phyloP scores from a whole-genome alignment of 2,329 filamentous ascomycete genomes.

The Fusarium devonianum region DNA sequence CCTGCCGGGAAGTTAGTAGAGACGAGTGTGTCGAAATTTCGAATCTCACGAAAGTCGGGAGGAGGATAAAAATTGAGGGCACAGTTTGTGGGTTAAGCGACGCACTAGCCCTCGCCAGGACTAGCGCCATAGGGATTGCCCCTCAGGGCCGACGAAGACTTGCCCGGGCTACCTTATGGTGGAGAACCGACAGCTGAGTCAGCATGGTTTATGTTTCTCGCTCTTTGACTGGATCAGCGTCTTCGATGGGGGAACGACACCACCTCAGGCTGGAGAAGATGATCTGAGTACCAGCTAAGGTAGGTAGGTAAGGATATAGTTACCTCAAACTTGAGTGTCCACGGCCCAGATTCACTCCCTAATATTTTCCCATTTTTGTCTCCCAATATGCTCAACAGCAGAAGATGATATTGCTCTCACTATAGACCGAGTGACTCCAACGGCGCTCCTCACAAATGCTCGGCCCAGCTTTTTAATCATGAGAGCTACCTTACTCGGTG shows the following conservation, averaged over 20 bases:
- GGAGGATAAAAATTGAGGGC: conserved; percentile 48
- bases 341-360: too few species aligned
- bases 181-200: conserved; percentile 37
- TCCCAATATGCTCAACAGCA: too few species aligned
- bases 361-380: too few species aligned
- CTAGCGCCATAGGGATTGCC: conserved; percentile 43
- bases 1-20: conserved; percentile 50
- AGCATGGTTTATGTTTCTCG: conserved; percentile 17
- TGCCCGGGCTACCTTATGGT: too few species aligned
- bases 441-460: background rate
- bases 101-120: conserved; percentile 37
- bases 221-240: background rate
- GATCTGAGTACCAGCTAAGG: too few species aligned
- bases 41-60: conserved; percentile 41
- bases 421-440: too few species aligned
- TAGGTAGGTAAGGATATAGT: too few species aligned
- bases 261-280: background rate
- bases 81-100: conserved; percentile 51
- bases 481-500: background rate
- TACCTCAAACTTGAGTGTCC: too few species aligned
- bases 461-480: background rate
- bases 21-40: conserved; percentile 45
- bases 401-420: too few species aligned
- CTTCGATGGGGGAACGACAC: background rate
- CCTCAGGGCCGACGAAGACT: conserved; percentile 39